Base-by-base conservation (phyloP, 1,284 basidiomycete species). In the Exobasidium rhododendri region DNA sequence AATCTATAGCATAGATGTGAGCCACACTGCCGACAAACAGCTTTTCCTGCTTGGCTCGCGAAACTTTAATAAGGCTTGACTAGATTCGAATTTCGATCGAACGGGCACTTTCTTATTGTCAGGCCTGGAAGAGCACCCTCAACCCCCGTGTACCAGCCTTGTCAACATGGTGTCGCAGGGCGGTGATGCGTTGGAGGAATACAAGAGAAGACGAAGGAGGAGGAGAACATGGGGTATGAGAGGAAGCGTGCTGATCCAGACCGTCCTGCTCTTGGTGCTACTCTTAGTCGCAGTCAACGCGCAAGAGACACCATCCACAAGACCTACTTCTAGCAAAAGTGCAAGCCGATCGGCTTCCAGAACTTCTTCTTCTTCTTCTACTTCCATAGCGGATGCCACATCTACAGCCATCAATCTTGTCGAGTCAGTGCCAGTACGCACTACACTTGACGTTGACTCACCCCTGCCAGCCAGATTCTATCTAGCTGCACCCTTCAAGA, bases 401-500 rank as follows among this genome's bases (percentile, higher is more conserved):
- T 20, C 5, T 6, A 50, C 47, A 50, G 20, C 47, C 22, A 28
- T 50, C 47, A 24, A n/a, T 50, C 20, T 50, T 20, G 47, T 50
- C 14, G 47, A 50, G 28, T 50, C 47, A 50, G 20, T 24, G 13
- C 13, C 26, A 2, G 47, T 50, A 24, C 22, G n/a, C 13, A 50
- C 47, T 20, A 17, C 4, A 13, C 20, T 50, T 4, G 3, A 20
- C 3, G 20, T 50, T 13, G 28, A 50, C 13, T 50, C 47, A 24
- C 22, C 47, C 24, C 28, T 26, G 13, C 47, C 47, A 24, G 47
- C 47, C 13, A 50, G 24, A 13, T 50, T 50, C 26, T 28, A 50
- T 24, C 47, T 50, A 5, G 47, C 47, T 4, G n/a, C 24, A 20
- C 47, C 47, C 4, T 50, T 50, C 24, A 50, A 50, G 26, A 50